phyloP scores from a whole-genome alignment of 345 rosid species.

The Arabidopsis thaliana region TAIR10.1 NC_003074.8:7085501-7086000 shows the following conservation, averaged over 20 bases:
- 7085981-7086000: slow-evolving; percentile 65
- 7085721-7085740: slow-evolving; percentile 46
- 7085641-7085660: slow-evolving; percentile 43
- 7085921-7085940: slow-evolving; percentile 22
- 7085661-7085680: slow-evolving; percentile 42
- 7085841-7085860: slow-evolving; percentile 45
- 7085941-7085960: slow-evolving; percentile 37
- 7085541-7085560: slow-evolving; percentile 21
- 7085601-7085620: slow-evolving; percentile 25
- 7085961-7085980: slow-evolving; percentile 86
- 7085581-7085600: slow-evolving; percentile 18
- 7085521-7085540: slow-evolving; percentile 2
- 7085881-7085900: slow-evolving; percentile 19
- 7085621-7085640: slow-evolving; percentile 25
- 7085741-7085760: slow-evolving; percentile 40
- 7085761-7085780: slow-evolving; percentile 35
- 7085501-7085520: slow-evolving; percentile 15
- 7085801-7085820: slow-evolving; percentile 17
- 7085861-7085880: slow-evolving; percentile 33
- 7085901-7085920: slow-evolving; percentile 19
- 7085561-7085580: slow-evolving; percentile 23
- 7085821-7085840: slow-evolving; percentile 13
- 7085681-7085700: slow-evolving; percentile 33
- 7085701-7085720: slow-evolving; percentile 38
- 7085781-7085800: slow-evolving; percentile 33